Conservation (phyloP, 116 monocot species). For the Posidonia oceanica region DNA sequence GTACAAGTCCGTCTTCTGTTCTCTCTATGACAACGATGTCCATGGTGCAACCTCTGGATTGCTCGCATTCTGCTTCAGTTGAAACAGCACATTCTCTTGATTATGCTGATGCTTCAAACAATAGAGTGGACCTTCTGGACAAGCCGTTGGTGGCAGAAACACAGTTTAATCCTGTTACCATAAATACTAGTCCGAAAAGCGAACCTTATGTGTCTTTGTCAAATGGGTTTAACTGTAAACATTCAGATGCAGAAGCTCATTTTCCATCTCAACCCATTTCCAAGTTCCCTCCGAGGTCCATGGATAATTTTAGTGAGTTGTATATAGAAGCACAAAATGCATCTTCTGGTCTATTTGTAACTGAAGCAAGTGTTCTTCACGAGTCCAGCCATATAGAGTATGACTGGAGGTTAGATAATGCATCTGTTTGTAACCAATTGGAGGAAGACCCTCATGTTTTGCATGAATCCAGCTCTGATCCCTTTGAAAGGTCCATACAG, state of each 20-base stretch:
- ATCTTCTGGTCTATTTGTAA: background rate
- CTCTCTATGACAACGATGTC: background rate
- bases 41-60: background rate
- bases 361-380: background rate
- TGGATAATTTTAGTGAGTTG: background rate
- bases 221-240: background rate
- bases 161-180: background rate
- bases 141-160: constrained; percentile 2
- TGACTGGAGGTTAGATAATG: background rate
- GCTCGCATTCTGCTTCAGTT: background rate
- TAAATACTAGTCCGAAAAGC: background rate
- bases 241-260: constrained; percentile 1
- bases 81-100: background rate
- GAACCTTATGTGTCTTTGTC: background rate
- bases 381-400: background rate
- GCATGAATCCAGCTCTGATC: too few species aligned
- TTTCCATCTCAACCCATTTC: constrained; percentile 2
- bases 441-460: background rate
- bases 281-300: background rate
- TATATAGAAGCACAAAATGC: background rate
- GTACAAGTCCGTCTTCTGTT: background rate
- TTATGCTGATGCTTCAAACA: background rate
- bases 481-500: background rate
- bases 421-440: background rate
- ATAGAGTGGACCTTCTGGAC: background rate